A percentile compares a stretch with the other conserved stretches of the same genome.
Evolutionary conservation across 495 filamentous ascomycete genomes (phyloP).

Genomic region (Penicillium manginii): DNA sequence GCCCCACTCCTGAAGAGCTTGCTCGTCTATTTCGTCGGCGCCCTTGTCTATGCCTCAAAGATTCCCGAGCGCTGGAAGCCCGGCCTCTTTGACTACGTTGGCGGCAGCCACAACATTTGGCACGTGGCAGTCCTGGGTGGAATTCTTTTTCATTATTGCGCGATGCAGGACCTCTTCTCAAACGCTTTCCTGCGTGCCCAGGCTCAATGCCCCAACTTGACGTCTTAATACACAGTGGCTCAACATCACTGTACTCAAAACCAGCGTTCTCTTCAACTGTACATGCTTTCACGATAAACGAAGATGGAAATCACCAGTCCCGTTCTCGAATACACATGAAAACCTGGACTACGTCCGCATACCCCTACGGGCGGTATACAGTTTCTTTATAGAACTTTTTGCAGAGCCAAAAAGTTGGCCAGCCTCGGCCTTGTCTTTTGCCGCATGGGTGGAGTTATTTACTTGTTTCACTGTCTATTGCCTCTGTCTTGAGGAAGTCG

Average conservation of each 20-base stretch:
- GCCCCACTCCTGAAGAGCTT: slow-evolving; percentile 84
- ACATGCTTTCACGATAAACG: slow-evolving; percentile 16
- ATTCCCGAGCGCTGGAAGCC: slow-evolving; percentile 92
- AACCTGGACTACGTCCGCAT: not conserved
- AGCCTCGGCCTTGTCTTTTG: slow-evolving; percentile 5
- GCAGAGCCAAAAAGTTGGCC: not conserved
- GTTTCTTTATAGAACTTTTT: slow-evolving; percentile 7
- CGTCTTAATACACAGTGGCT: slow-evolving; percentile 15
- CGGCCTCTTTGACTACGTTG: slow-evolving; percentile 91
- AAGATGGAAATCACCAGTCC: slow-evolving; percentile 10
- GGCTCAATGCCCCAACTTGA: slow-evolving; percentile 54
- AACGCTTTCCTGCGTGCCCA: slow-evolving; percentile 76
- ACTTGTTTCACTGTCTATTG: slow-evolving; percentile 9
- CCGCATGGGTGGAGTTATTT: slow-evolving; percentile 26
- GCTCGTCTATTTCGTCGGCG: slow-evolving; percentile 82
- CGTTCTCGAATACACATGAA: not conserved
- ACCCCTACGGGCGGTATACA: slow-evolving; percentile 1
- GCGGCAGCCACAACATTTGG: slow-evolving; percentile 96
- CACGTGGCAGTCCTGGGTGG: slow-evolving; percentile 93
- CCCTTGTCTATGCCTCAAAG: slow-evolving; percentile 88
- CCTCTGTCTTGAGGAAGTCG: not conserved
- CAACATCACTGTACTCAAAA: slow-evolving; percentile 5
- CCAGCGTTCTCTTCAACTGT: slow-evolving; percentile 5
- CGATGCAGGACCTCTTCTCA: slow-evolving; percentile 94
- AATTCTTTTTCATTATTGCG: slow-evolving; percentile 94